Evolutionary conservation across 257 asterid species (phyloP).

Genomic region (Orobanche coerulescens): DNA sequence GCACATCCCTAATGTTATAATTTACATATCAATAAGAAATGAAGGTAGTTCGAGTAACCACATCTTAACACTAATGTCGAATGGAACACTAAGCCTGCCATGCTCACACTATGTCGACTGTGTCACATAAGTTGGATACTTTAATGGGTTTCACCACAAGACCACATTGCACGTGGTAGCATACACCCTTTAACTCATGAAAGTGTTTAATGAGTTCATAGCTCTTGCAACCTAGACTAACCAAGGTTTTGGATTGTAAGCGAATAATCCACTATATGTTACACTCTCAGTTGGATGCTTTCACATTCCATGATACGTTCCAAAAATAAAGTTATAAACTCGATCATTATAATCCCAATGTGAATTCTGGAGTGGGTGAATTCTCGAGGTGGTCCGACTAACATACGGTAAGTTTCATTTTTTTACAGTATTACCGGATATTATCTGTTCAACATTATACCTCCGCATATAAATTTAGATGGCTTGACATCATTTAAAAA

Average conservation of each 20-base stretch:
- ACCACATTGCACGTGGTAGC: not conserved
- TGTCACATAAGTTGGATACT: not conserved
- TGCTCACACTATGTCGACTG: not conserved
- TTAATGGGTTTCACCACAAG: not conserved
- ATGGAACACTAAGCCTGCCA: too few species aligned
- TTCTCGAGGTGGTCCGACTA: not conserved
- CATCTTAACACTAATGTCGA: too few species aligned
- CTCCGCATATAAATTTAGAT: not conserved
- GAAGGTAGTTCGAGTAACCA: too few species aligned
- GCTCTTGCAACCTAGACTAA: not conserved
- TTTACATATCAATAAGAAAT: not conserved
- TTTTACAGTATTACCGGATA: not conserved
- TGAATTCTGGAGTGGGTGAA: not conserved
- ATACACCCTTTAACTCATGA: not conserved
- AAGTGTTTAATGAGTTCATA: not conserved
- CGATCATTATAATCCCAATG: not conserved
- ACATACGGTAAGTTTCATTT: not conserved
- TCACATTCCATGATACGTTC: not conserved
- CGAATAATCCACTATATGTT: not conserved
- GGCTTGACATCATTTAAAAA: not conserved
- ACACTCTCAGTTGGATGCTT: not conserved
- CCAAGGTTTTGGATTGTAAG: not conserved
- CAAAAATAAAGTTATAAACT: not conserved
- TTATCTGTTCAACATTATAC: not conserved
- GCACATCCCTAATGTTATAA: not conserved